These are phyloP conservation scores for Crithidia fasciculata DNA, from an alignment of 208 protist genomes.

Conservation along the genomic window DNA sequence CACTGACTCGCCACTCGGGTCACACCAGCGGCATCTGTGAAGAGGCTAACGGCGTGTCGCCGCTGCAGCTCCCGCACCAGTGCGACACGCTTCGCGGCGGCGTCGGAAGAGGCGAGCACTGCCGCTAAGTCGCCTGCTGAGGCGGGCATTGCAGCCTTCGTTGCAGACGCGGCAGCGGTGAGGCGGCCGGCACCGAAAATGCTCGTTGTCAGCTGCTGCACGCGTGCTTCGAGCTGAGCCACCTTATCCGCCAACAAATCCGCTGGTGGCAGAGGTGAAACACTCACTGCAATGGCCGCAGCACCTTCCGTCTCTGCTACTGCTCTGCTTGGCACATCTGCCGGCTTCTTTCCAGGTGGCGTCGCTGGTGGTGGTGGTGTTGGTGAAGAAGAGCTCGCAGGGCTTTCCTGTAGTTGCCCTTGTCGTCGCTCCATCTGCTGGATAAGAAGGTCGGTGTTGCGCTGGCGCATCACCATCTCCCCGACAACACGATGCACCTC, in stretches of 20 bases:
- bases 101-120: not conserved
- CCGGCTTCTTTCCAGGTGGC: not conserved
- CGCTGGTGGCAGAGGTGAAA: not conserved
- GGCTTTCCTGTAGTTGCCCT: not conserved
- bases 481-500: slow-evolving; percentile 53
- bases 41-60: slow-evolving; percentile 25
- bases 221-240: slow-evolving; percentile 38
- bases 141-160: not conserved
- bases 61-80: slow-evolving; percentile 22
- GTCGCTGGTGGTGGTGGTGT: too few species aligned
- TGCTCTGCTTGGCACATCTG: not conserved
- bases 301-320: not conserved
- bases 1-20: slow-evolving; percentile 52
- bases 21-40: slow-evolving; percentile 54
- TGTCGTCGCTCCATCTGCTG: slow-evolving; percentile 70
- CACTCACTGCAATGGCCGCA: not conserved
- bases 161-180: not conserved
- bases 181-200: slow-evolving; percentile 45
- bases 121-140: not conserved
- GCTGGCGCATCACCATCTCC: slow-evolving; percentile 57
- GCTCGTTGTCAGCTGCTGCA: slow-evolving; percentile 45
- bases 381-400: too few species aligned
- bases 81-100: slow-evolving; percentile 4
- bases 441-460: slow-evolving; percentile 67
- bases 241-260: slow-evolving; percentile 27